Evolutionary conservation across 2,329 filamentous ascomycete species (phyloP), one percentile per base, ranked within the genome.

Genomic region (Hypoxylon sp.): DNA sequence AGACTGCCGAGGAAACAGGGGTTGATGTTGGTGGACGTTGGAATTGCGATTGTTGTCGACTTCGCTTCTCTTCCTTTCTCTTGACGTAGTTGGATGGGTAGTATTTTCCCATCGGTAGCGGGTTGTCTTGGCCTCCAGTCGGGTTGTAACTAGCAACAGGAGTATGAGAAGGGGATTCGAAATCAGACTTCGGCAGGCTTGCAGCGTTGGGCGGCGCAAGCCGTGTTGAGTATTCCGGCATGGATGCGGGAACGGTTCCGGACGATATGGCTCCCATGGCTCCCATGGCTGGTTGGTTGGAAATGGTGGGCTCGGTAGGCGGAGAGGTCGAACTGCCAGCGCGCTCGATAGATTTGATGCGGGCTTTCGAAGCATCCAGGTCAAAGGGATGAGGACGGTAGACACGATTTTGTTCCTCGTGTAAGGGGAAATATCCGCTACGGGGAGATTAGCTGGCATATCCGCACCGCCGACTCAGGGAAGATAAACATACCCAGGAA

Each of bases 71-170:
- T 7, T 76, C 70, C 51, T 75, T 77, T 51, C 78, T 73, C 26
- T 77, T 78, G 67, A 87, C 84, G 69, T 87, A 89, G 74, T 88
- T 88, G 24, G 85, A 83, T 0, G 87, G 87, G 61, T 89, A 87
- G 69, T 89, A 89, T 75, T 88, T 89, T 22, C 87, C 87, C 75
- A 87, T 79, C 0, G 86, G 84, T 30, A 87, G 75, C 3, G 79
- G 75, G 34, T 75, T 79, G 37, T 81, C 80, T 51, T 82, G 79
- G 37, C 81, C 77, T 1, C 83, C 84, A 24, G 80, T 80, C 6
- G 84, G 82, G 30, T 83, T 77, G 62, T 85, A 86, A 1, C 84
- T 84, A 7, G 83, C 76, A 34, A 85, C 79, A 6, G 83, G 81
- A 6, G 80, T 81, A 67, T 77, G 79, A 28, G 77, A 69, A 15